A percentile compares a stretch with the other conserved stretches of the same genome.
These are phyloP conservation scores for Zanthoxylum bungeanum DNA, from an alignment of 345 rosid genomes.

Conservation along the genomic window DNA sequence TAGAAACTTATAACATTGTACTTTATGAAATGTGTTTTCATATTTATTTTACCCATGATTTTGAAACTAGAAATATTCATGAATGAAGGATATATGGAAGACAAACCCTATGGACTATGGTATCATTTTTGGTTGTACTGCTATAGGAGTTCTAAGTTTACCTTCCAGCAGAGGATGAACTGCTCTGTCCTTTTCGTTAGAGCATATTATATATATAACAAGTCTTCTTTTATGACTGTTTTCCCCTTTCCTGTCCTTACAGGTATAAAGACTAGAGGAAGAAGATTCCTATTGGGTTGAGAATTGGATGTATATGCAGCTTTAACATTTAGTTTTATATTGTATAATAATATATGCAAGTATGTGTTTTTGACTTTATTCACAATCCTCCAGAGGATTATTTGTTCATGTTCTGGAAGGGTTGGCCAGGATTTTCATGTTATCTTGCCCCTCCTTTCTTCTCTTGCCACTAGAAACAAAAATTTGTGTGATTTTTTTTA, in stretches of 20 bases:
- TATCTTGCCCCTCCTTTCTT: not conserved
- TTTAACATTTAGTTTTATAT: not conserved
- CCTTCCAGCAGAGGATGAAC: not conserved
- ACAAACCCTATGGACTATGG: not conserved
- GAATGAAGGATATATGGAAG: not conserved
- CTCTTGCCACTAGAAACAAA: not conserved
- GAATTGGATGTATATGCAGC: not conserved
- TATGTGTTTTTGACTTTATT: not conserved
- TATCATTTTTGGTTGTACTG: not conserved
- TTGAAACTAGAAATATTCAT: not conserved
- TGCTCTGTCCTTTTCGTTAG: not conserved
- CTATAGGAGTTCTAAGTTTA: not conserved
- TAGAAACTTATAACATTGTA: not conserved
- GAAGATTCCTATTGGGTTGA: not conserved
- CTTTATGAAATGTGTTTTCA: not conserved
- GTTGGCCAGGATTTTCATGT: not conserved
- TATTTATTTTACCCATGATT: not conserved
- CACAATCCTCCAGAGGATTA: not conserved
- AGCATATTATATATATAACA: not conserved
- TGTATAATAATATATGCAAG: not conserved
- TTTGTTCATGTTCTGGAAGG: not conserved
- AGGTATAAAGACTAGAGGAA: not conserved
- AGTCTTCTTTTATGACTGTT: not conserved
- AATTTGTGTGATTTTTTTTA: too few species aligned
- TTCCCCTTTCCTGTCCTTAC: not conserved